Evolutionary conservation across 75 land plant genomes (phyloP).

Genomic region (Pseudotsuga menziesii): DNA sequence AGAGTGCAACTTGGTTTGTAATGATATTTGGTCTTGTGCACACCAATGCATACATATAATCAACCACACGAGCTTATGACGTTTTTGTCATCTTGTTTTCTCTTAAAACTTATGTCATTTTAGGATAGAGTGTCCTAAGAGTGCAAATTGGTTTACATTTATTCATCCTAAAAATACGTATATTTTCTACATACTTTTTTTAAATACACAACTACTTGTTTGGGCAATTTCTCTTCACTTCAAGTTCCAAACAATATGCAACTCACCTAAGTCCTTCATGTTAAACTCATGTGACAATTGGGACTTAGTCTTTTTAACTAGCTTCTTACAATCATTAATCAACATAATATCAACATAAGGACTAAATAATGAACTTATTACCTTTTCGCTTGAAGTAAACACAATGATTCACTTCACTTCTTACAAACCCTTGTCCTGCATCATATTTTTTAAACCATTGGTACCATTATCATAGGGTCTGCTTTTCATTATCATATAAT

Average conservation of each 20-base stretch:
- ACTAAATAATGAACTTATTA: too few species aligned
- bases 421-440: background rate
- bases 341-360: too few species aligned
- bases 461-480: too few species aligned
- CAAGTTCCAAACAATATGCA: background rate
- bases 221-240: background rate
- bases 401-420: background rate
- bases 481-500: slow-evolving; percentile 8
- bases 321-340: background rate
- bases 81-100: background rate
- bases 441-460: too few species aligned
- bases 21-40: slow-evolving; percentile 21
- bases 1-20: background rate
- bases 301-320: background rate
- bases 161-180: too few species aligned
- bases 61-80: slow-evolving; percentile 16
- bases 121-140: too few species aligned
- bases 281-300: background rate
- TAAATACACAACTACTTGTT: background rate
- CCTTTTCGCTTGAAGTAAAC: too few species aligned
- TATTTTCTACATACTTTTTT: background rate
- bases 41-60: slow-evolving; percentile 22
- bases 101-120: background rate
- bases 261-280: too few species aligned
- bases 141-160: background rate